Base-by-base conservation (phyloP, 805 yeast genomes). In the Saturnispora serradocipensis region DNA sequence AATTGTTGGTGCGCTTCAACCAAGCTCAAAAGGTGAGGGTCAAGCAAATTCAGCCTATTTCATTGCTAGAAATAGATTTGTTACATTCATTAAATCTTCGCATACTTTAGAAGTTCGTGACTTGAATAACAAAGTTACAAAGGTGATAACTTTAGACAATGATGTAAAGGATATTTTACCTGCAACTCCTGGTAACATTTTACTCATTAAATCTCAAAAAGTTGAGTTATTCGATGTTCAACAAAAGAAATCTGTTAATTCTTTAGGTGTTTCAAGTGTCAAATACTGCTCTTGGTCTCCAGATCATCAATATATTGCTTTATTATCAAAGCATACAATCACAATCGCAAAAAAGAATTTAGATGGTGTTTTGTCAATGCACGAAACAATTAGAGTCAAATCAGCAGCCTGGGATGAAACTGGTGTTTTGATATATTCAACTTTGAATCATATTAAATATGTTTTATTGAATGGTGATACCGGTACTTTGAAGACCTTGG, bases 381-480 rank as follows among this genome's bases (percentile, higher is more conserved):
- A 89, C 66, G 99, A 93, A 73, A 91, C 98, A 3, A 93, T 93
- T 59, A 77, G 99, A 67, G 88, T 93, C 63, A 93, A 93, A 73
- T 83, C 95, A 71, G 97, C 97, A 45, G 88, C 96, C 18, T 93
- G 97, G 97, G 98, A 93, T 67, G 97, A 89, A 60, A 74, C 86
- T 46, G 91, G 91, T 49, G 96, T 95, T 32, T 77, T 93, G 66
- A 76, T 93, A 58, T 93, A 91, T 71, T 85, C 97, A 20, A 93
- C 99, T 7, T 76, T 93, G 67, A 91, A 91, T 71, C 99, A 93
- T 68, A 85, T 95, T 71, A 93, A 91, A 71, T 93, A 91, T 70
- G 84, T 91, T 45, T 74, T 93, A 63, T 74, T 91, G 64, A 93
- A 90, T 64, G 99, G 99, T 61, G 99, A 95, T 66, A 81, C 74